Conservation (phyloP, 495 filamentous ascomycete genomes). For the Parathielavia appendiculata region DNA sequence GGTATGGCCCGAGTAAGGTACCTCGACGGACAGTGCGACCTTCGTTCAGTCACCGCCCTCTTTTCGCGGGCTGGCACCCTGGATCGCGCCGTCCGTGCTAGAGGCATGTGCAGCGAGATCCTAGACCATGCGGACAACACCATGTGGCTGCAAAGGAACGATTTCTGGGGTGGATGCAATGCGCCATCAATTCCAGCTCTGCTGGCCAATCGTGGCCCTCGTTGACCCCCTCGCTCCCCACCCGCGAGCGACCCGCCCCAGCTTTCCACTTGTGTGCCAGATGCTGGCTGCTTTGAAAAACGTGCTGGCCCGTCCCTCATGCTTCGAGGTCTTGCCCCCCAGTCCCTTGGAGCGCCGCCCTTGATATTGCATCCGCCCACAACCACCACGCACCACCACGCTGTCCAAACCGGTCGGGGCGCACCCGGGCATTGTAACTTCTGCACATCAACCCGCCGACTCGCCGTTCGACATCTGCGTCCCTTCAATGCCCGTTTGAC, state of each 20-base stretch:
- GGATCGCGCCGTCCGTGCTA: background rate
- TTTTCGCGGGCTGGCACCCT: slow-evolving; percentile 1
- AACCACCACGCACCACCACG: slow-evolving; percentile 4
- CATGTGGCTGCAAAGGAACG: slow-evolving; percentile 24
- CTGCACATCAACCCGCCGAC: background rate
- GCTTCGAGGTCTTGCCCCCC: slow-evolving; percentile 16
- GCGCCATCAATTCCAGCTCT: slow-evolving; percentile 5
- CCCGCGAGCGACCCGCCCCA: slow-evolving; percentile 9
- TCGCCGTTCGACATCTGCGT: background rate
- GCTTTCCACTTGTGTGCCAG: slow-evolving; percentile 21
- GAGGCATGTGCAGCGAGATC: slow-evolving; percentile 18
- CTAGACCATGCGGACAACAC: slow-evolving; percentile 21
- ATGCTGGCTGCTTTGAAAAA: slow-evolving; percentile 34
- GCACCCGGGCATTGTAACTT: slow-evolving; percentile 3
- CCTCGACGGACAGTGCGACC: background rate
- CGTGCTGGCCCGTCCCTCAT: slow-evolving; percentile 33
- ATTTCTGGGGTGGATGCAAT: slow-evolving; percentile 13
- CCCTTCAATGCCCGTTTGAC: background rate
- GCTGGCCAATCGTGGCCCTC: slow-evolving; percentile 13
- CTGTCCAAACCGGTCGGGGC: slow-evolving; percentile 4
- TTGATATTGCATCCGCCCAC: slow-evolving; percentile 20
- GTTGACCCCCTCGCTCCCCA: slow-evolving; percentile 7
- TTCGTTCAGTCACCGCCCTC: background rate
- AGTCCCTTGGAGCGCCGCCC: slow-evolving; percentile 1
- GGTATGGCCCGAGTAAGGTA: background rate